Conservation (phyloP, 2,329 filamentous ascomycete species). For the Ophiostoma australiae region DNA sequence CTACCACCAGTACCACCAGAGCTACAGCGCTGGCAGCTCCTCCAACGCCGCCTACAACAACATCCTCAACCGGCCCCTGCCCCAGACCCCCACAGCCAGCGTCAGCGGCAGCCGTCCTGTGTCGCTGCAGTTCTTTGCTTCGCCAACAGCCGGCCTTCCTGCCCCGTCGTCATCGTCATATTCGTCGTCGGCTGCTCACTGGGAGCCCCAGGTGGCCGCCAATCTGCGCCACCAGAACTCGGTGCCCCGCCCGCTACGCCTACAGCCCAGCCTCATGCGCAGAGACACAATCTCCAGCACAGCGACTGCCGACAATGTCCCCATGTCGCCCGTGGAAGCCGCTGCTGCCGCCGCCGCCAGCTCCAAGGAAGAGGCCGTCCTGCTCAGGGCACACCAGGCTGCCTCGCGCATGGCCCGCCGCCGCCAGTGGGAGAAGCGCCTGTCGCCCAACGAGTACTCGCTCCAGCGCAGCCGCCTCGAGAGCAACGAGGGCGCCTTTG, state of each 20-base stretch:
- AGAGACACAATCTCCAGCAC: neutral
- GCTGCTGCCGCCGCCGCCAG: neutral
- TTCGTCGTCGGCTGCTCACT: neutral
- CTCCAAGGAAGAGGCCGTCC: neutral
- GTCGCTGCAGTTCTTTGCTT: constrained; percentile 19
- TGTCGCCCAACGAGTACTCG: constrained; percentile 8
- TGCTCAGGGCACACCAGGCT: constrained; percentile 21
- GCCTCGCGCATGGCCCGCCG: constrained; percentile 23
- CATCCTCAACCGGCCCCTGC: constrained; percentile 22
- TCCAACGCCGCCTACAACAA: neutral
- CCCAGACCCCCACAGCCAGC: constrained; percentile 20
- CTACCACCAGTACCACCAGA: constrained; percentile 16
- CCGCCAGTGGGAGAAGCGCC: constrained; percentile 17
- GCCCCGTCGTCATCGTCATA: neutral
- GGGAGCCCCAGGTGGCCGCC: constrained; percentile 13
- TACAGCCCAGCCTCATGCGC: constrained; percentile 17
- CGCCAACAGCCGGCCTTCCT: constrained; percentile 5
- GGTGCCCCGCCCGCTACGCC: constrained; percentile 22
- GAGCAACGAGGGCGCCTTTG: constrained; percentile 24
- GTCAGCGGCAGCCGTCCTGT: constrained; percentile 17
- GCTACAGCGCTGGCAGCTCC: neutral
- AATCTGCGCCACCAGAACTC: neutral
- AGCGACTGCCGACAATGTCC: neutral
- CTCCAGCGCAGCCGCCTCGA: constrained; percentile 14
- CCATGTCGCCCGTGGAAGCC: neutral